Percentiles rank a stretch among this genome's conserved stretches.
Evolutionary conservation across 176 grass and related monocot species (phyloP).

Genomic region (Aegilops bicornis): DNA sequence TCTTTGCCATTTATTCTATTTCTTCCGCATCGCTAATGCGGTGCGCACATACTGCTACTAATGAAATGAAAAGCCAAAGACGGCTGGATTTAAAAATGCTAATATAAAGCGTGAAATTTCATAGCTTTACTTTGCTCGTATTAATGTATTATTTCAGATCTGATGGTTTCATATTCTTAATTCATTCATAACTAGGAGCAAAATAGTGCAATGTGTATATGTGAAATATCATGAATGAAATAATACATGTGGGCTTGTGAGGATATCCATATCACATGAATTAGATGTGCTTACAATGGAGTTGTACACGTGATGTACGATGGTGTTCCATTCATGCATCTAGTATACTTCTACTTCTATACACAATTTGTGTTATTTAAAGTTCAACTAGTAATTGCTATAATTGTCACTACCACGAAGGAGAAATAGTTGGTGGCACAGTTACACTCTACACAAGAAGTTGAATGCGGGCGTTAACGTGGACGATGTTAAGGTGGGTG

Average conservation of each 20-base stretch:
- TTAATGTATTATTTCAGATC: too few relatives aligned
- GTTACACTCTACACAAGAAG: background rate
- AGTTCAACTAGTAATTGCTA: background rate
- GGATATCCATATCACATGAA: too few relatives aligned
- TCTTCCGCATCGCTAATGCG: too few relatives aligned
- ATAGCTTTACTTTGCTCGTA: too few relatives aligned
- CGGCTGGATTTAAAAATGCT: too few relatives aligned
- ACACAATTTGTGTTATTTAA: background rate
- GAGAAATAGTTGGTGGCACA: background rate
- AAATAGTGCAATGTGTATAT: background rate
- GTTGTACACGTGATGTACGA: background rate
- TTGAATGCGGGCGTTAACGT: background rate
- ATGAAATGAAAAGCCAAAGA: too few relatives aligned
- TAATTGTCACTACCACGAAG: background rate
- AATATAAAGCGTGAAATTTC: too few relatives aligned
- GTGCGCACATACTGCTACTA: too few relatives aligned
- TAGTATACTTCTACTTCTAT: background rate
- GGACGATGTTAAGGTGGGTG: background rate
- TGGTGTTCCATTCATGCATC: background rate
- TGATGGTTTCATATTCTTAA: too few relatives aligned
- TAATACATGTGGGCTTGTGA: too few relatives aligned
- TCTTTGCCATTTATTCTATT: too few relatives aligned
- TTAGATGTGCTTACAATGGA: too few relatives aligned
- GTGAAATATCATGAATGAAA: background rate
- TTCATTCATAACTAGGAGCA: background rate